phyloP scores from a whole-genome alignment of 1,284 basidiomycete genomes.

The Somion occarium region DNA sequence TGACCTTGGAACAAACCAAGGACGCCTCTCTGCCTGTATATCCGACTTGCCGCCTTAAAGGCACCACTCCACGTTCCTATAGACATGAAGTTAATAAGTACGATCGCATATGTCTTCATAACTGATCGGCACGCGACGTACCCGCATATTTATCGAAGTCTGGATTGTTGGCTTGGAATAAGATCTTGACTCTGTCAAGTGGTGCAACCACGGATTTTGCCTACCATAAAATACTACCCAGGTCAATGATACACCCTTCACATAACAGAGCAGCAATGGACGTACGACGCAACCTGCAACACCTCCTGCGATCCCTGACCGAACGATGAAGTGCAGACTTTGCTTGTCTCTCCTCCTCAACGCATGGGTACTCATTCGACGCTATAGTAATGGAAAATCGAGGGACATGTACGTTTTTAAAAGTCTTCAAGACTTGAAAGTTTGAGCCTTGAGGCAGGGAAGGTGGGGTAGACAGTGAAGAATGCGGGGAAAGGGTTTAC shows the following conservation, averaged over 20 bases:
- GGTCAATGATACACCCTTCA: not conserved
- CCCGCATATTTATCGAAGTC: constrained; percentile 95
- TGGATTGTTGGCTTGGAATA: constrained; percentile 96
- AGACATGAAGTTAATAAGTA: not conserved
- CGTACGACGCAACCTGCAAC: constrained; percentile 90
- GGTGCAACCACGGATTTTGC: constrained; percentile 98
- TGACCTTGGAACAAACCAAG: constrained; percentile 93
- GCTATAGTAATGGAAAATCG: no score
- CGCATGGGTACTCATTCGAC: constrained; percentile 60
- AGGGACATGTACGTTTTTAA: no score
- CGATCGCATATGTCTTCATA: no score
- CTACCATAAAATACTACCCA: constrained; percentile 33
- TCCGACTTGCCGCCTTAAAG: constrained; percentile 75
- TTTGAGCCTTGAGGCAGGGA: no score
- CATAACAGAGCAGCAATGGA: constrained; percentile 15
- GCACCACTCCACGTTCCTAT: constrained; percentile 86
- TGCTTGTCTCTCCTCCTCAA: constrained; percentile 49
- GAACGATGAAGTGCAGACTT: constrained; percentile 71
- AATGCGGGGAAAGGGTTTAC: not conserved
- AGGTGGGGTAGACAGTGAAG: not conserved
- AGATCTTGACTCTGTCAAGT: constrained; percentile 96
- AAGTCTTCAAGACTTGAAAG: no score
- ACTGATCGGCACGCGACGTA: constrained; percentile 29
- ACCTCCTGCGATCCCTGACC: constrained; percentile 87
- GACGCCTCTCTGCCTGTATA: constrained; percentile 72